These are phyloP conservation scores for Epichloe amarillans DNA, from an alignment of 2,329 filamentous ascomycete genomes.

Conservation along the genomic window DNA sequence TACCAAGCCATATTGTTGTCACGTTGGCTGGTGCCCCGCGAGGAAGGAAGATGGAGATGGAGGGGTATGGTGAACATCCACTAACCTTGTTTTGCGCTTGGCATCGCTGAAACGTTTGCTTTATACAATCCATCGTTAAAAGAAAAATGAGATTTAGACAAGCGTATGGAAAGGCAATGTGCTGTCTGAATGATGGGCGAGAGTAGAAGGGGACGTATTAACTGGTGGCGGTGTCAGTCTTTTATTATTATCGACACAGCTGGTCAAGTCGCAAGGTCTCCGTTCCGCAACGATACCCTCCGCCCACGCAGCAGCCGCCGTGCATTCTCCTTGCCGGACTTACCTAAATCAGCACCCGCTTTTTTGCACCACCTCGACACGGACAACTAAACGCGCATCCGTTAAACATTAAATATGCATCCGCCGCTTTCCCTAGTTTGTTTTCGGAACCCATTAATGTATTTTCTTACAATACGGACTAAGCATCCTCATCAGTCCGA, in stretches of 20 bases:
- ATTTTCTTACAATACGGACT: too few species aligned
- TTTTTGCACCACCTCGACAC: too few species aligned
- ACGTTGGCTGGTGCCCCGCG: neutral
- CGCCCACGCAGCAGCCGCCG: conserved; percentile 7
- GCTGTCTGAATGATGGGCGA: neutral
- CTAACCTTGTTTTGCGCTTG: conserved; percentile 45
- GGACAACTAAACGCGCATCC: too few species aligned
- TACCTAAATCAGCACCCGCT: conserved; percentile 7
- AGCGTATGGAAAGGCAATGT: neutral
- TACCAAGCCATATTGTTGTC: neutral
- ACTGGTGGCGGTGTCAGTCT: neutral
- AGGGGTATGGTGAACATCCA: conserved; percentile 19
- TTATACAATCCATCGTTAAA: conserved; percentile 38
- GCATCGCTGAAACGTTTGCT: conserved; percentile 45
- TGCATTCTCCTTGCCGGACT: conserved; percentile 8
- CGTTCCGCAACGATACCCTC: conserved; percentile 6
- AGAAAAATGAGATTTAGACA: too few species aligned
- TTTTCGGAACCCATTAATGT: too few species aligned
- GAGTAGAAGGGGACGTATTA: neutral
- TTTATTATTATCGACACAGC: neutral
- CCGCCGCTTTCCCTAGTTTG: too few species aligned
- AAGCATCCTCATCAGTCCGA: too few species aligned
- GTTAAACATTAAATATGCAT: too few species aligned
- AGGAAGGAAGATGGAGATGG: neutral
- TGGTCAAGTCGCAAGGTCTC: neutral